phyloP scores from a whole-genome alignment of 2,329 filamentous ascomycete genomes.

The Cladosporium cucumerinum region DNA sequence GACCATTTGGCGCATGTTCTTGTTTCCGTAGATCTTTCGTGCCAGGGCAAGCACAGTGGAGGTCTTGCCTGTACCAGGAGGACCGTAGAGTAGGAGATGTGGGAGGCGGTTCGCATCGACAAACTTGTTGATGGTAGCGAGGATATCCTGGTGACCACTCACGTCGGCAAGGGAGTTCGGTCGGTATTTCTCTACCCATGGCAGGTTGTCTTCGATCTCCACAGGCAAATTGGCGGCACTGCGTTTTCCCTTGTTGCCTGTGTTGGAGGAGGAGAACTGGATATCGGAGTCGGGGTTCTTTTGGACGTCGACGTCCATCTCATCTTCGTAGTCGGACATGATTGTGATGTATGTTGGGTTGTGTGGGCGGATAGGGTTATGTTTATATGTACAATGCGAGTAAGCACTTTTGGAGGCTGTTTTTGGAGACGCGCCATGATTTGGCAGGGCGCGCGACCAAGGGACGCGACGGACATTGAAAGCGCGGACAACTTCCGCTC shows the following conservation, averaged over 20 bases:
- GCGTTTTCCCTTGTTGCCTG: slow-evolving; percentile 74
- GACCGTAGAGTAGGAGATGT: slow-evolving; percentile 93
- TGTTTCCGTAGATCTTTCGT: slow-evolving; percentile 82
- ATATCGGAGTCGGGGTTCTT: slow-evolving; percentile 46
- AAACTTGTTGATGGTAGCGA: slow-evolving; percentile 97
- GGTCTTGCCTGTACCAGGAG: slow-evolving; percentile 95
- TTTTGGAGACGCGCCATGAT: neutral
- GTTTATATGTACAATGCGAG: neutral
- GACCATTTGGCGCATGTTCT: slow-evolving; percentile 97
- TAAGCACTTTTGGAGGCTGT: neutral
- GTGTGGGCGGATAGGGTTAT: neutral
- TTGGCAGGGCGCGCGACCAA: too few species aligned
- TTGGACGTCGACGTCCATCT: slow-evolving; percentile 66
- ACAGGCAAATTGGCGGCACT: slow-evolving; percentile 90
- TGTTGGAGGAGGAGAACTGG: slow-evolving; percentile 71
- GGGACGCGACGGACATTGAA: neutral
- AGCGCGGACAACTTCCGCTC: neutral
- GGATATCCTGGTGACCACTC: slow-evolving; percentile 93
- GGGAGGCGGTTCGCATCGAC: slow-evolving; percentile 90
- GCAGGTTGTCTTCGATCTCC: slow-evolving; percentile 87
- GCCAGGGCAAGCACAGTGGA: slow-evolving; percentile 93
- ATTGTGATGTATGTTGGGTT: slow-evolving; percentile 16
- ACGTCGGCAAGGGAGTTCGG: slow-evolving; percentile 87
- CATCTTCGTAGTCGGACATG: slow-evolving; percentile 57
- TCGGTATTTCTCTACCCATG: slow-evolving; percentile 98